Base-by-base conservation (phyloP, 2,329 filamentous ascomycete species). In the Fusarium sp. region DNA sequence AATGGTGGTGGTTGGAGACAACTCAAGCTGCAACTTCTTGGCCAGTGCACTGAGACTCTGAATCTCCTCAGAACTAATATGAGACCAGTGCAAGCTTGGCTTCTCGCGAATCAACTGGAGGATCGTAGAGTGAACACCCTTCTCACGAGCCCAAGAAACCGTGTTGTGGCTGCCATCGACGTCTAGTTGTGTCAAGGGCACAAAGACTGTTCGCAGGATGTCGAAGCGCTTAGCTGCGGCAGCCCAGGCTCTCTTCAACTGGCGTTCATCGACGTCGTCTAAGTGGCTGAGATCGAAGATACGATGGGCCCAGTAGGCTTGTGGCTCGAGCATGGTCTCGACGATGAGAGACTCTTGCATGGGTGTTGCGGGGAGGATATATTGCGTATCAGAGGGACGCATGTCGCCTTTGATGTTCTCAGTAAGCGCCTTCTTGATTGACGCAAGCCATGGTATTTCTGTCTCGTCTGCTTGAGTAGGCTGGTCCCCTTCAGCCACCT, bases 271-370 rank as follows among this genome's bases (percentile, higher is more conserved):
- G 6, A 64, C 7, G 3, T 72, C 63, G 2, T 56, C 63, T 1
- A 71, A 21, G 1, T 71, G 57, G 35, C 38, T 52, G 4, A 71
- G 15, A 2, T 71, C 63, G 10, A 71, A 72, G 5, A 72, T 7
- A 11, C 69, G 63, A 21, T 71, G 69, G 2, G 69, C 57, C 68
- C 69, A 71, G 21, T 72, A 71, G 4, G 69, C 68, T 23, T 58
- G 42, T 1, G 69, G 57, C 33, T 72, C 69, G 0, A 71, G 46
- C 63, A 71, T 71, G 3, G 69, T 71, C 39, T 71, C 69, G 0
- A 71, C 56, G 12, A 71, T 63, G 6, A 71, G 58, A 0, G 68
- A 71, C 27, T 71, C 69, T 5, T 71, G 69, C 42, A 71, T 55
- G 3, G 68, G 69, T 0, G 68, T 71, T 0, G 68, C 69, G 1